Percentiles rank a stretch among this genome's conserved stretches.
These are phyloP conservation scores for Xylaria arbuscula DNA, from an alignment of 2,329 filamentous ascomycete genomes.

Conservation along the genomic window DNA sequence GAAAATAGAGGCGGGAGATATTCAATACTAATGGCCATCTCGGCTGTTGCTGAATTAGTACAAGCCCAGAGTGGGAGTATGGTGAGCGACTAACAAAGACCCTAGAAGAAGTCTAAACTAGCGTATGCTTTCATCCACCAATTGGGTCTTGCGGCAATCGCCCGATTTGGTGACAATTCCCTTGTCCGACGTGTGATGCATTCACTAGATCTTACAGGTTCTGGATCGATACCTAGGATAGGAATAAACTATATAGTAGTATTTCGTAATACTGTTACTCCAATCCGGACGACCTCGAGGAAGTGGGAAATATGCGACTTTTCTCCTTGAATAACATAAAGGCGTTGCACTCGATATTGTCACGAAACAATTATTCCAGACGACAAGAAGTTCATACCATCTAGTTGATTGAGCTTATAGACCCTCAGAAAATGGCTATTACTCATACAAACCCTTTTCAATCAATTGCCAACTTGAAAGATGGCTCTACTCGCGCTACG, in stretches of 20 bases:
- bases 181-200: not conserved
- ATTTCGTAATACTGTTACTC: not conserved
- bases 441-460: not conserved
- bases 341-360: not conserved
- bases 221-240: not conserved
- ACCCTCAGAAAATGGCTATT: not conserved
- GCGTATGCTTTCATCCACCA: not conserved
- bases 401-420: not conserved
- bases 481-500: not conserved
- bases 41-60: constrained; percentile 8
- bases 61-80: not conserved
- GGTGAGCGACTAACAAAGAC: constrained; percentile 1
- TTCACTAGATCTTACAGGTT: not conserved
- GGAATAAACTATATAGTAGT: not conserved
- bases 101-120: not conserved
- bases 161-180: constrained; percentile 5
- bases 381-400: not conserved
- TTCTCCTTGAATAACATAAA: not conserved
- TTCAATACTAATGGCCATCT: constrained; percentile 5
- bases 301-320: not conserved
- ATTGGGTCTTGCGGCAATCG: constrained; percentile 3
- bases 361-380: not conserved
- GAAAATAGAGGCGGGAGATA: not conserved
- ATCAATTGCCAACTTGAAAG: not conserved
- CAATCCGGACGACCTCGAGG: too few species aligned